Evolutionary conservation across 139 green algal species (phyloP).

Genomic region (Auxenochlorella pyrenoidosa): DNA sequence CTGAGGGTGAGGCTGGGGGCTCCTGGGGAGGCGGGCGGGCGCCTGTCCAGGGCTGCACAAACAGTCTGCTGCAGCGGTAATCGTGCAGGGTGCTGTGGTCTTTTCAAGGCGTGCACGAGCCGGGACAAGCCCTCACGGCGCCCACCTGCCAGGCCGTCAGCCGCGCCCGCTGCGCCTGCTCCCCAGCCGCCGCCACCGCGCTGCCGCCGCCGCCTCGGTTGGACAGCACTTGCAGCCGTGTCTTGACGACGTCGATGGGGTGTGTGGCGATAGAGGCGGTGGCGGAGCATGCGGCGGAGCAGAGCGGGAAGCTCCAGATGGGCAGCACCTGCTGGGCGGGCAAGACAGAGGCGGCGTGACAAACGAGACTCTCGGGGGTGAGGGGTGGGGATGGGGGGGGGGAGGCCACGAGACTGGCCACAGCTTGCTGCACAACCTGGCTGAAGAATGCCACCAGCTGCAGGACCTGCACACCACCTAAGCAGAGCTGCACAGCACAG

Average conservation of each 20-base stretch:
- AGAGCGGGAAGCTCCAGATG: slow-evolving; percentile 48
- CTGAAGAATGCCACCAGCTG: no score
- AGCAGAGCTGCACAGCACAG: no score
- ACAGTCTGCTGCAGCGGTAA: no score
- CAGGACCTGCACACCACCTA: no score
- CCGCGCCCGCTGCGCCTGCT: neutral
- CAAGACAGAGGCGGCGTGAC: neutral
- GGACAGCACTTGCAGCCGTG: slow-evolving; percentile 75
- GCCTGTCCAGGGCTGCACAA: no score
- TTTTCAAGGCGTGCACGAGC: no score
- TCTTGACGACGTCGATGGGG: slow-evolving; percentile 87
- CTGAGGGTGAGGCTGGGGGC: neutral
- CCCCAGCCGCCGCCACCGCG: neutral
- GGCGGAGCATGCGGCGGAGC: slow-evolving; percentile 57
- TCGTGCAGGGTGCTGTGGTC: no score
- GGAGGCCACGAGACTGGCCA: neutral
- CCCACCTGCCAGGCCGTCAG: slow-evolving; percentile 28
- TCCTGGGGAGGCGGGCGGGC: no score
- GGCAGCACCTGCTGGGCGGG: slow-evolving; percentile 43
- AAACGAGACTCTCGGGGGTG: neutral
- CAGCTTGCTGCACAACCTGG: no score
- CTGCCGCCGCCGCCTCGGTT: neutral
- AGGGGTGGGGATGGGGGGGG: neutral
- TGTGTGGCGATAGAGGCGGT: slow-evolving; percentile 74
- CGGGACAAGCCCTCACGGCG: neutral